Conservation (phyloP, 2,329 filamentous ascomycete species). For the Xylariaceae sp. region DNA sequence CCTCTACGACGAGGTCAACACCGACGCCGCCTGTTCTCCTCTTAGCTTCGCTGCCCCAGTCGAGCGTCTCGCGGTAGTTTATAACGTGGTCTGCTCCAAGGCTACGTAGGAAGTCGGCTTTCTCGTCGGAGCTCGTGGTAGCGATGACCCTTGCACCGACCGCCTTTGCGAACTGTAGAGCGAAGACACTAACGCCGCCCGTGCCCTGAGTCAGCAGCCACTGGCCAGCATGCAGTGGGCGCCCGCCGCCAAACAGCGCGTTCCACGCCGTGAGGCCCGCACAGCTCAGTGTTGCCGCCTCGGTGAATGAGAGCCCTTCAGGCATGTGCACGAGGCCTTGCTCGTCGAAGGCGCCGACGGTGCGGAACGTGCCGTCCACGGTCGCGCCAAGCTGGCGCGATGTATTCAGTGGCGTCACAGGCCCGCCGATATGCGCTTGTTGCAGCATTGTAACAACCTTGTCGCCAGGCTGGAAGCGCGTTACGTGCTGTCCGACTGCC, state of each 20-base stretch:
- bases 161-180: conserved; percentile 51
- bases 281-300: conserved; percentile 57
- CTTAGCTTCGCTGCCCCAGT: conserved; percentile 49
- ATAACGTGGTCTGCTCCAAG: conserved; percentile 51
- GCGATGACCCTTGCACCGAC: conserved; percentile 61
- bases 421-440: conserved; percentile 31
- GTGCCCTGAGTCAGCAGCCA: conserved; percentile 48
- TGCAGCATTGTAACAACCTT: conserved; percentile 50
- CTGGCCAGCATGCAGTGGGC: conserved; percentile 40
- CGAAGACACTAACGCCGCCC: conserved; percentile 47
- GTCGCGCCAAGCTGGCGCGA: conserved; percentile 34
- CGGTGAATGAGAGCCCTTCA: conserved; percentile 49
- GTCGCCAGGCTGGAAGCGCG: conserved; percentile 56
- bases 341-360: conserved; percentile 41
- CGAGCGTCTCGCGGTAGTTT: conserved; percentile 48
- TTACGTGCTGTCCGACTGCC: conserved; percentile 53
- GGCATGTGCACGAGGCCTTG: conserved; percentile 68
- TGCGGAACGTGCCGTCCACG: conserved; percentile 41
- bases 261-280: conserved; percentile 61
- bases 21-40: conserved; percentile 45
- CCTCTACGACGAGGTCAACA: conserved; percentile 52
- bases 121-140: conserved; percentile 58
- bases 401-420: conserved; percentile 15
- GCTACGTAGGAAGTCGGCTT: conserved; percentile 44
- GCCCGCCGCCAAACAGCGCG: conserved; percentile 54